These are phyloP conservation scores for Trametes sanguinea DNA, from an alignment of 768 basidiomycete species.

Conservation along the genomic window DNA sequence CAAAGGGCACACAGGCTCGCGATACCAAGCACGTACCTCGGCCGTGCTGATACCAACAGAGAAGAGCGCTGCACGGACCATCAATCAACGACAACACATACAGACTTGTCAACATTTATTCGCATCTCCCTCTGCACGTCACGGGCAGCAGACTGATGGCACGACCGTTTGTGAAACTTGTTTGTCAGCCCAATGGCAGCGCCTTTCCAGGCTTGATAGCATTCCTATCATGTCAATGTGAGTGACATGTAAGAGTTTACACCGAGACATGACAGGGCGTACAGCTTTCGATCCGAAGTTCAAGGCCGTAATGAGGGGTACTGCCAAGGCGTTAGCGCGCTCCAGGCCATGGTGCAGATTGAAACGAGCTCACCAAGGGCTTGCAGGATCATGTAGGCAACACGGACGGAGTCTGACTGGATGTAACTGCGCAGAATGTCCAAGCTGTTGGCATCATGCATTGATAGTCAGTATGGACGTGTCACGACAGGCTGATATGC, in stretches of 20 bases:
- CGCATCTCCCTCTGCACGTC: background rate
- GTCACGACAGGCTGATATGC: background rate
- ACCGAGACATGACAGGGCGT: background rate
- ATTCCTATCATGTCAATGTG: background rate
- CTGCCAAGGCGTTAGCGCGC: conserved; percentile 4
- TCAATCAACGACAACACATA: no score
- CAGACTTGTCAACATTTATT: background rate
- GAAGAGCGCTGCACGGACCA: no score
- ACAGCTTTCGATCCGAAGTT: conserved; percentile 7
- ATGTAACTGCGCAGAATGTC: conserved; percentile 1
- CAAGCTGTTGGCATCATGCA: background rate
- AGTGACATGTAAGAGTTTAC: background rate
- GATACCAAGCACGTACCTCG: no score
- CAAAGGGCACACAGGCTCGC: no score
- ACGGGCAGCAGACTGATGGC: background rate
- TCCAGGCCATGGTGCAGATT: no score
- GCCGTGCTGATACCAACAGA: no score
- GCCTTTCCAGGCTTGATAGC: background rate
- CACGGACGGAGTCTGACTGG: background rate
- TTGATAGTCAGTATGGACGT: background rate
- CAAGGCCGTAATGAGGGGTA: conserved; percentile 24
- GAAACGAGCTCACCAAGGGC: background rate
- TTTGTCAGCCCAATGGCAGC: background rate
- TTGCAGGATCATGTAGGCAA: conserved; percentile 3
- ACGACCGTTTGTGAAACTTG: background rate